Conservation (phyloP, 495 filamentous ascomycete species). For the Penicillium alfredii region DNA sequence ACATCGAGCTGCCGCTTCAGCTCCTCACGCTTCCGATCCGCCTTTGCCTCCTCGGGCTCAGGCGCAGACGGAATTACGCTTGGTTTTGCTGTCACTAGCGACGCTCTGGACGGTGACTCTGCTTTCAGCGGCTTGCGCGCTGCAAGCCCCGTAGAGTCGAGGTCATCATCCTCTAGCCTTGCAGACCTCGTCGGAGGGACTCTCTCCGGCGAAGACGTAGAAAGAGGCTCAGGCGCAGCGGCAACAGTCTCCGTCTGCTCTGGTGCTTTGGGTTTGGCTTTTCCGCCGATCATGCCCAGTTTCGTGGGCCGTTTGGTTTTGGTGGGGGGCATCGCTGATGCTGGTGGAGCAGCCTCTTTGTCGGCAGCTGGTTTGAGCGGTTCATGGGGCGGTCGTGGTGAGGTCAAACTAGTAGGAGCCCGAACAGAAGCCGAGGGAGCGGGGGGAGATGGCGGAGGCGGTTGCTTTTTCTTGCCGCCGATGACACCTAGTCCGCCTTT, state of each 20-base stretch:
- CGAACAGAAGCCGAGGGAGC: no score
- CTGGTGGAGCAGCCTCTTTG: conserved; percentile 6
- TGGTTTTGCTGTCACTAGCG: conserved; percentile 4
- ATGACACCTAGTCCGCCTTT: conserved; percentile 31
- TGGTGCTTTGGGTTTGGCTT: conserved; percentile 10
- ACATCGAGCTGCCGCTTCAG: conserved; percentile 59
- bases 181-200: neutral
- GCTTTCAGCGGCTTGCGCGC: neutral
- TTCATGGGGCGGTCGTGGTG: conserved; percentile 3
- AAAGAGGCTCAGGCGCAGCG: neutral
- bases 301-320: conserved; percentile 26
- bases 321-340: neutral
- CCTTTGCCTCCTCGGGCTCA: conserved; percentile 46
- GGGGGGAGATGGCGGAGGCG: conserved; percentile 1
- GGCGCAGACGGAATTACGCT: conserved; percentile 8
- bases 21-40: conserved; percentile 57
- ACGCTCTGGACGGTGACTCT: conserved; percentile 8
- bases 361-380: no score
- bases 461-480: conserved; percentile 33
- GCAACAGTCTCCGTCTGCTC: neutral
- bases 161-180: neutral
- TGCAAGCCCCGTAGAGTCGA: no score
- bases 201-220: no score
- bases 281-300: conserved; percentile 37
- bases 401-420: no score